A percentile compares a stretch with the other conserved stretches of the same genome.
Conservation (phyloP, 2,329 filamentous ascomycete genomes). For the Penicillium sp. region DNA sequence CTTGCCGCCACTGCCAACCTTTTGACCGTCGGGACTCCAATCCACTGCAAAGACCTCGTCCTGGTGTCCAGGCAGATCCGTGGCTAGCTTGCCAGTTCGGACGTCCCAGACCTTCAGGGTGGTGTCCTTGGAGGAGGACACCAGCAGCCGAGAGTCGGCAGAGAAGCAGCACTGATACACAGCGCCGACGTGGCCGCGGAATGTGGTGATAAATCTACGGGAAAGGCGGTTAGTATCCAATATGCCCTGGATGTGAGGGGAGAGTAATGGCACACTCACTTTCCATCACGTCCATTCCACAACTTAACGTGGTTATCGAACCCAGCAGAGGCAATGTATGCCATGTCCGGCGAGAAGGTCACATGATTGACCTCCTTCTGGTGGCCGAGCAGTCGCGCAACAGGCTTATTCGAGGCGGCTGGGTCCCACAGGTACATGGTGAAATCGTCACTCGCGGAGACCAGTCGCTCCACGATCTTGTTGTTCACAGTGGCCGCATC, state of each 20-base stretch:
- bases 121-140: constrained; percentile 86
- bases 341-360: constrained; percentile 86
- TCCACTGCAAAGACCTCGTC: constrained; percentile 95
- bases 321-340: constrained; percentile 80
- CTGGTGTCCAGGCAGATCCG: constrained; percentile 84
- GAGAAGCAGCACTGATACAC: constrained; percentile 94
- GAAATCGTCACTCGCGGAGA: constrained; percentile 92
- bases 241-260: too few species aligned
- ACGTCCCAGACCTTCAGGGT: constrained; percentile 96
- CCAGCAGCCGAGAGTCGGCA: constrained; percentile 84
- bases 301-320: constrained; percentile 97
- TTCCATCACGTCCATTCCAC: constrained; percentile 76
- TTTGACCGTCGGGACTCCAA: constrained; percentile 88
- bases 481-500: constrained; percentile 78
- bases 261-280: constrained; percentile 35
- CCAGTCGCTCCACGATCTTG: constrained; percentile 77
- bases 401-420: constrained; percentile 72
- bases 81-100: constrained; percentile 75
- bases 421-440: constrained; percentile 97
- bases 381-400: constrained; percentile 88
- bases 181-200: constrained; percentile 85
- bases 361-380: constrained; percentile 98
- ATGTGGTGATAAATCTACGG: constrained; percentile 75
- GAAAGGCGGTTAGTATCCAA: constrained; percentile 18
- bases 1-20: constrained; percentile 87